Evolutionary conservation across 2,329 filamentous ascomycete genomes (phyloP).

Genomic region (Dryadomyces quercus-mongolicae): DNA sequence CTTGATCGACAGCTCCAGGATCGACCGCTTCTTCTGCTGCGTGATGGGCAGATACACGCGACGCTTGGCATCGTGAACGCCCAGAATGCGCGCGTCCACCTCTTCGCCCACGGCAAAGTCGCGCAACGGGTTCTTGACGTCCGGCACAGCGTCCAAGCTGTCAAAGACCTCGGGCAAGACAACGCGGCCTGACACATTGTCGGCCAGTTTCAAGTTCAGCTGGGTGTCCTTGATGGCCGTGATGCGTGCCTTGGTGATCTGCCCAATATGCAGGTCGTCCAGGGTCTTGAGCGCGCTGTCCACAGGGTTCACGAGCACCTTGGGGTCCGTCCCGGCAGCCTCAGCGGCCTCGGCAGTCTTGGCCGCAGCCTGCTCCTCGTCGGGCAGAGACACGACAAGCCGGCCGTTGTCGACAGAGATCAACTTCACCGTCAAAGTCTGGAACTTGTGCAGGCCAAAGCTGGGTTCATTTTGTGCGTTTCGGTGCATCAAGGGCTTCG

Average conservation of each 20-base stretch:
- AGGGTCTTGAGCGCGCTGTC: slow-evolving; percentile 52
- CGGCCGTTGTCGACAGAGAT: slow-evolving; percentile 60
- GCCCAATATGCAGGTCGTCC: slow-evolving; percentile 65
- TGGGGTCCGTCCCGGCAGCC: not conserved
- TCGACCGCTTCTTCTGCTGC: slow-evolving; percentile 68
- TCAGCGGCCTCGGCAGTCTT: not conserved
- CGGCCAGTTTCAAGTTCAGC: slow-evolving; percentile 77
- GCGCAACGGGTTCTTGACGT: slow-evolving; percentile 69
- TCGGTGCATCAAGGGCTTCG: slow-evolving; percentile 64
- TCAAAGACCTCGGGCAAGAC: slow-evolving; percentile 88
- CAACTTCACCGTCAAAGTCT: slow-evolving; percentile 64
- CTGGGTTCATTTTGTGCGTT: slow-evolving; percentile 52
- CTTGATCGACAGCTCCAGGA: slow-evolving; percentile 81
- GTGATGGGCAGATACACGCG: slow-evolving; percentile 87
- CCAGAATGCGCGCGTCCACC: slow-evolving; percentile 65
- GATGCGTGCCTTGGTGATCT: slow-evolving; percentile 62
- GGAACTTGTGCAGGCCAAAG: slow-evolving; percentile 68
- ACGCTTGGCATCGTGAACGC: slow-evolving; percentile 79
- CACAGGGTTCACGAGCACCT: slow-evolving; percentile 29
- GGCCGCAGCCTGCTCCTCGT: slow-evolving; percentile 27
- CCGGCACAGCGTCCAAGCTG: slow-evolving; percentile 71
- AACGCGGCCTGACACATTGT: slow-evolving; percentile 83
- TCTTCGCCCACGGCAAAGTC: slow-evolving; percentile 61
- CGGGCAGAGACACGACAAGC: slow-evolving; percentile 45
- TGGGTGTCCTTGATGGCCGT: slow-evolving; percentile 84